Base-by-base conservation (phyloP, 2,329 filamentous ascomycete genomes). In the Xenosphaeropsis pyriputrescens region DNA sequence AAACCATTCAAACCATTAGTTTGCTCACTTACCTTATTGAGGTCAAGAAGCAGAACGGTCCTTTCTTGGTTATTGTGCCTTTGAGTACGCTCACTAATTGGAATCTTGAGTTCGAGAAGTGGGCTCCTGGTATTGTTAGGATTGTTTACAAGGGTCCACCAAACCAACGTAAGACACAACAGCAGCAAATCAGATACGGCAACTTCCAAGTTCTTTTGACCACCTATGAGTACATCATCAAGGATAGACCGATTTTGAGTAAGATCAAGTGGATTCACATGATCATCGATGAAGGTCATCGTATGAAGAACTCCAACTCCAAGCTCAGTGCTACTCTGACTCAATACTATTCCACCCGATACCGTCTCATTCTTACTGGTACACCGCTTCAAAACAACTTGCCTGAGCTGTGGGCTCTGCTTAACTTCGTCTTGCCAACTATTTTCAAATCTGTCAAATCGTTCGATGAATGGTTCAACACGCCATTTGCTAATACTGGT, bases 191-290 rank as follows among this genome's bases (percentile, higher is more conserved):
- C 49, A 85, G 91, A 36, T 89, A 85, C 60, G 88, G 89, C 35
- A 77, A 84, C 40, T 98, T 98, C 71, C 91, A 98, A 58, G 91
- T 98, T 35, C 66, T 98, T 9, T 71, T 98, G 41, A 98, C 91
- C 2, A 98, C 91, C 0, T 98, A 98, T 63, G 91, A 98, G 59
- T 98, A 96, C 63, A 93, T 98, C 62, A 98, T 98, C 72, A 98
- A 96, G 64, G 91, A 98, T 54, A 78, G 91, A 29, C 89, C 89
- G 0, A 70, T 98, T 48, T 65, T 98, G 11, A 93, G 85, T 67
- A 96, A 96, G 68, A 89, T 98, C 63, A 96, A 96, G 63, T 98
- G 91, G 91, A 81, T 95, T 51, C 91, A 98, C 64, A 96, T 98
- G 91, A 96, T 98, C 51, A 91, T 98, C 47, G 91, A 98, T 52